Base-by-base conservation (phyloP, 768 basidiomycete species). In the Coprinopsis strossmayeri region DNA sequence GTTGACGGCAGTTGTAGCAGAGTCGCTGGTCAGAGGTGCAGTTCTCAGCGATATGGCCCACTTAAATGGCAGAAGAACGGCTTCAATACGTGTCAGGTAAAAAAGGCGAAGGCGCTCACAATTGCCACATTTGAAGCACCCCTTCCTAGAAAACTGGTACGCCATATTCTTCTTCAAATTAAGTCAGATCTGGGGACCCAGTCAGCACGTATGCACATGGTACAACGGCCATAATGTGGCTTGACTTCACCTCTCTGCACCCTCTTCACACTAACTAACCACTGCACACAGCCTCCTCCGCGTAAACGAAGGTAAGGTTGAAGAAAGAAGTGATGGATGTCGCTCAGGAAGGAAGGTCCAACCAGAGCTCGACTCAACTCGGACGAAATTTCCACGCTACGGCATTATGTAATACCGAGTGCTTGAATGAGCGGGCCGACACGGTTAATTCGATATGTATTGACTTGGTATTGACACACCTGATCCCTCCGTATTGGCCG, bases 91-190 rank as follows among this genome's bases (percentile, higher is more conserved):
- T 35, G 54, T 54, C 51, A 40, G 40, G 45, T 43, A 26, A 35
- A 45, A 27, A 38, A 30, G 50, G 38, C 47, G 50, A 55, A 47
- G 32, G 45, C 54, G 79, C 83, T 69, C 65, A 90, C 91, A 76
- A 67, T 91, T 91, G 64, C 91, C 91, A 64, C 91, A 94, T 75
- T 91, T 94, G 72, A 87, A 92, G 64, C 89, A 92, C 55, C 87
- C 87, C 72, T 89, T 91, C 76, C 82, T 84, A 52, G 84, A 80
- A 74, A 82, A 82, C 66, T 85, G 84, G 71, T 77, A 86, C 69
- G 87, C 83, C 87, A 89, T 89, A 64, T n/a, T n/a, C n/a, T 66
- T 66, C 66, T 67, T 69, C 48, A 37, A 54, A 55, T 49, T 57
- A 60, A 65, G 49, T 58, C 55, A 54, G 57, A 54, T 57, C 57